Evolutionary conservation across 441 rosid genomes (phyloP).

Genomic region (Populus tomentosa): DNA sequence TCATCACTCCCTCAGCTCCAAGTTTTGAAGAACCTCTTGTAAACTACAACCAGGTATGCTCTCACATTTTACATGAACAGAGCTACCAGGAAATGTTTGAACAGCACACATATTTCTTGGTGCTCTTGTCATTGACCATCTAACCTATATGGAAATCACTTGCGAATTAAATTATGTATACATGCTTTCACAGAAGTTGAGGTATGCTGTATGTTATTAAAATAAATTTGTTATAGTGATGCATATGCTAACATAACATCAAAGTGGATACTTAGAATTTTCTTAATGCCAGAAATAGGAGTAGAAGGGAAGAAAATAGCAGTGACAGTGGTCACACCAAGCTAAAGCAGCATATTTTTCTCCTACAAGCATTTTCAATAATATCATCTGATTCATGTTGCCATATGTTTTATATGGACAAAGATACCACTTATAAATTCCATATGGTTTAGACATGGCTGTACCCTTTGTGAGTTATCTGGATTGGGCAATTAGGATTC

Average conservation of each 20-base stretch:
- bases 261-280: neutral
- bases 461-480: neutral
- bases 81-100: neutral
- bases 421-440: neutral
- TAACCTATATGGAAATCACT: neutral
- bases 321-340: neutral
- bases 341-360: neutral
- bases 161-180: neutral
- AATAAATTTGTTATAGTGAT: neutral
- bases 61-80: neutral
- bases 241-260: neutral
- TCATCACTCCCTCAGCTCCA: conserved; percentile 91
- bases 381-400: neutral
- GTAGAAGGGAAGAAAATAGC: neutral
- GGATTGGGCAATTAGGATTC: neutral
- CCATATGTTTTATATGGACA: neutral
- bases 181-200: neutral
- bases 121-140: neutral
- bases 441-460: neutral
- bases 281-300: neutral
- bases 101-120: neutral
- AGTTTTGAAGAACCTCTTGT: conserved; percentile 91
- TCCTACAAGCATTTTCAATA: neutral
- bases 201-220: neutral
- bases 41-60: conserved; percentile 82